Conservation (phyloP, 805 yeast species). For the Tetrapisispora nanseiensis region DNA sequence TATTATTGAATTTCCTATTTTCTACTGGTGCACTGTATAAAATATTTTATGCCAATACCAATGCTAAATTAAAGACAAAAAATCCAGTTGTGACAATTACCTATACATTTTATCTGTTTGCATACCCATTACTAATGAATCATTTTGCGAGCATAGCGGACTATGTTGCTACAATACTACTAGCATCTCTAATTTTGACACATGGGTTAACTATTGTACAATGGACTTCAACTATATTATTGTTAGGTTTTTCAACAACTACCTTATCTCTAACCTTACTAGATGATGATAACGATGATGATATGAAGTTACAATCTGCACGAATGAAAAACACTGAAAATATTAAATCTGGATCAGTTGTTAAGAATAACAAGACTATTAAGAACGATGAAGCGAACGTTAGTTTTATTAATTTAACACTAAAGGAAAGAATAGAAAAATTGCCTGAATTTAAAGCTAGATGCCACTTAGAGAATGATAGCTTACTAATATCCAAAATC, state of each 20-base stretch:
- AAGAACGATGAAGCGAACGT: background rate
- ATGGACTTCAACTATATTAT: conserved; percentile 28
- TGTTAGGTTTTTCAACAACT: conserved; percentile 28
- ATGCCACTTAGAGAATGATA: conserved; percentile 35
- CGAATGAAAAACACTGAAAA: background rate
- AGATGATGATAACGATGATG: conserved; percentile 8
- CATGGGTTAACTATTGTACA: conserved; percentile 28
- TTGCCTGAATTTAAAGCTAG: conserved; percentile 44
- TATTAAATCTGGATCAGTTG: background rate
- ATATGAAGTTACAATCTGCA: background rate
- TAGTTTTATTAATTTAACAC: conserved; percentile 26
- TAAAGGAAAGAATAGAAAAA: conserved; percentile 37
- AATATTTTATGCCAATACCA: conserved; percentile 20
- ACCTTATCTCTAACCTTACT: conserved; percentile 16
- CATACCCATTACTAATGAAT: conserved; percentile 18
- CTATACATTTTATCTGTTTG: conserved; percentile 22
- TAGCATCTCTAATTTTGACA: conserved; percentile 22
- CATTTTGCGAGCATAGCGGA: conserved; percentile 19
- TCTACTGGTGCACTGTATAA: conserved; percentile 20
- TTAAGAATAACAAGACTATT: background rate
- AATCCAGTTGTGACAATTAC: conserved; percentile 27
- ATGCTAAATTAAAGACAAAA: conserved; percentile 25
- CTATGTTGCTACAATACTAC: conserved; percentile 20
- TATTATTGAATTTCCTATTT: conserved; percentile 13
- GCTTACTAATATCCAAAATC: conserved; percentile 48